A percentile compares a stretch with the other conserved stretches of the same genome.
Evolutionary conservation across 495 filamentous ascomycete species (phyloP).

Genomic region (Chaetomium fimeti): DNA sequence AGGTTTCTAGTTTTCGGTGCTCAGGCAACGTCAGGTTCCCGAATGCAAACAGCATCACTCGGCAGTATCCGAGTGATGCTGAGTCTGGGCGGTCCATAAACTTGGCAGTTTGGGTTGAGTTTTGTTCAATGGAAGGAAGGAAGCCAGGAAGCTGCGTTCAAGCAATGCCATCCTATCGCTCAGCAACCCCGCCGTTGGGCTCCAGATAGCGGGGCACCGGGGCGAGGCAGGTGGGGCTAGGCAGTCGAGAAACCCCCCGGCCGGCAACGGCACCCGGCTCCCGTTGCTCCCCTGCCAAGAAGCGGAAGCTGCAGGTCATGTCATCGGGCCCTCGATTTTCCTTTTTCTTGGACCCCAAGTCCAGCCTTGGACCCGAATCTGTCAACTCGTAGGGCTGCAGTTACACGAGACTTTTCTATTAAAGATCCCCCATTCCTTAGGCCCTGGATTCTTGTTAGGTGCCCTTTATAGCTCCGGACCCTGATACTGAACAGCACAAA

Average conservation of each 20-base stretch:
- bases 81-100: not conserved
- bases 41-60: not conserved
- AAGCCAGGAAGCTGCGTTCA: not conserved
- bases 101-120: not conserved
- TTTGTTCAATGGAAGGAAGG: not conserved
- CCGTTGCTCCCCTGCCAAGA: slow-evolving; percentile 13
- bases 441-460: not conserved
- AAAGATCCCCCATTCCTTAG: not conserved
- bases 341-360: not conserved
- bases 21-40: too few species aligned
- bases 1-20: not conserved
- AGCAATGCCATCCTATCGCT: not conserved
- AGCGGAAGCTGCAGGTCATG: not conserved
- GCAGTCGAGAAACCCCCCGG: not conserved
- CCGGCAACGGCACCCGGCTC: not conserved
- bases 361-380: too few species aligned
- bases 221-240: not conserved
- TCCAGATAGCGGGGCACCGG: not conserved
- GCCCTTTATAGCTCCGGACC: not conserved
- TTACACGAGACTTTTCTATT: not conserved
- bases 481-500: not conserved
- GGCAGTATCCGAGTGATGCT: not conserved
- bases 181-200: slow-evolving; percentile 6
- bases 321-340: not conserved
- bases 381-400: not conserved